Evolutionary conservation across 441 rosid species (phyloP).

Genomic region (Biscutella laevigata): DNA sequence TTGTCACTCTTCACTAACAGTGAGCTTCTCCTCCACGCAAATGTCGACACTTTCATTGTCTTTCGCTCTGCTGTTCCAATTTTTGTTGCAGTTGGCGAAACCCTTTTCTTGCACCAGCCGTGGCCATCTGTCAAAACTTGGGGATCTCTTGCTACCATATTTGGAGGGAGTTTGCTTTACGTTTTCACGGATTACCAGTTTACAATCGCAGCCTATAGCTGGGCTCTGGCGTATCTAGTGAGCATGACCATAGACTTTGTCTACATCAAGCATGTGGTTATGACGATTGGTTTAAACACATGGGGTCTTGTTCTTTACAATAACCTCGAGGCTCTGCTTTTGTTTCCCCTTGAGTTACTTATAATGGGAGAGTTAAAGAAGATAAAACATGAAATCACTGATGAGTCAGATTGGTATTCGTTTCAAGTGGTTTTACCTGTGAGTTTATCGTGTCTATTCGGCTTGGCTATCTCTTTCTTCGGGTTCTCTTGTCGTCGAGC

Average conservation of each 20-base stretch:
- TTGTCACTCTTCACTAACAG: slow-evolving; percentile 90
- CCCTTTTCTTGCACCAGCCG: slow-evolving; percentile 71
- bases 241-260: slow-evolving; percentile 94
- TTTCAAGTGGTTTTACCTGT: slow-evolving; percentile 64
- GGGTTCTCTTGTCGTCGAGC: slow-evolving; percentile 92
- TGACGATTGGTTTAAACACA: slow-evolving; percentile 82
- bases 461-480: slow-evolving; percentile 81
- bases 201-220: slow-evolving; percentile 69
- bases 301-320: slow-evolving; percentile 95
- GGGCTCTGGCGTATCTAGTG: slow-evolving; percentile 83
- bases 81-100: slow-evolving; percentile 88
- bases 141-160: slow-evolving; percentile 67
- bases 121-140: slow-evolving; percentile 80
- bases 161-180: slow-evolving; percentile 77
- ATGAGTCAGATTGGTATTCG: slow-evolving; percentile 64
- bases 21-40: slow-evolving; percentile 92
- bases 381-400: slow-evolving; percentile 65
- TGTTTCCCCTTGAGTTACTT: slow-evolving; percentile 83
- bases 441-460: slow-evolving; percentile 71
- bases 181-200: slow-evolving; percentile 87
- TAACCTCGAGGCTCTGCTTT: slow-evolving; percentile 84
- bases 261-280: slow-evolving; percentile 91
- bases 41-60: slow-evolving; percentile 90
- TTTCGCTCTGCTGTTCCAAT: slow-evolving; percentile 88
- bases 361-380: slow-evolving; percentile 93